phyloP scores from a whole-genome alignment of 345 rosid genomes.

The Nephelium lappaceum region DNA sequence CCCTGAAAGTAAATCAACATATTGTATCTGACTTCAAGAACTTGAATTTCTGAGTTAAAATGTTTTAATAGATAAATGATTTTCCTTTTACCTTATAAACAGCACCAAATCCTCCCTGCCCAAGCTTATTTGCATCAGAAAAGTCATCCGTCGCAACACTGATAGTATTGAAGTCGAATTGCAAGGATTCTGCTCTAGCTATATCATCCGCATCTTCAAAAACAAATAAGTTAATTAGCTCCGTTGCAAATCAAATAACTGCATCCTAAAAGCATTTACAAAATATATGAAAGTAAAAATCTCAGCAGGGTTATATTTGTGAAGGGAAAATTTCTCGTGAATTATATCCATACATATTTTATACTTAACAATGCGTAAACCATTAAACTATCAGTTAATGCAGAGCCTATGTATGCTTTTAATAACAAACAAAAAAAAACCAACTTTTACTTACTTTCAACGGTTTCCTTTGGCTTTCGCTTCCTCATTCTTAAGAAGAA shows the following conservation, averaged over 20 bases:
- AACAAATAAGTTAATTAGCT: background rate
- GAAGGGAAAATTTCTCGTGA: background rate
- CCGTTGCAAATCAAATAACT: background rate
- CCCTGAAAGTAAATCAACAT: constrained; percentile 24
- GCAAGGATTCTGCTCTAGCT: constrained; percentile 17
- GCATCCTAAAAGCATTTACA: background rate
- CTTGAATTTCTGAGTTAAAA: background rate
- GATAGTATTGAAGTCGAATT: constrained; percentile 29
- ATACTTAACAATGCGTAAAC: background rate
- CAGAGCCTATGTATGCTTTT: background rate
- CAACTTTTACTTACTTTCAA: constrained; percentile 26
- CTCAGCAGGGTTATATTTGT: background rate
- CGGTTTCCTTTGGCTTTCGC: constrained; percentile 16
- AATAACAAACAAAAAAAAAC: background rate
- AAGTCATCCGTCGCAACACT: constrained; percentile 44
- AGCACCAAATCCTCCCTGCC: constrained; percentile 52
- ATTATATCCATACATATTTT: background rate
- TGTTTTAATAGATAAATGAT: too few species aligned
- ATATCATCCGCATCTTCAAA: constrained; percentile 17
- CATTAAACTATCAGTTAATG: background rate
- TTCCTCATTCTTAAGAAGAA: constrained; percentile 14
- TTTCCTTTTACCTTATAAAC: constrained; percentile 56
- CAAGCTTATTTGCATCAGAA: constrained; percentile 40
- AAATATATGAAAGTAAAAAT: background rate
- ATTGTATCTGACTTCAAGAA: too few species aligned